These are phyloP conservation scores for Cornus suecica DNA, from an alignment of 148 eudicot genomes.

Conservation along the genomic window DNA sequence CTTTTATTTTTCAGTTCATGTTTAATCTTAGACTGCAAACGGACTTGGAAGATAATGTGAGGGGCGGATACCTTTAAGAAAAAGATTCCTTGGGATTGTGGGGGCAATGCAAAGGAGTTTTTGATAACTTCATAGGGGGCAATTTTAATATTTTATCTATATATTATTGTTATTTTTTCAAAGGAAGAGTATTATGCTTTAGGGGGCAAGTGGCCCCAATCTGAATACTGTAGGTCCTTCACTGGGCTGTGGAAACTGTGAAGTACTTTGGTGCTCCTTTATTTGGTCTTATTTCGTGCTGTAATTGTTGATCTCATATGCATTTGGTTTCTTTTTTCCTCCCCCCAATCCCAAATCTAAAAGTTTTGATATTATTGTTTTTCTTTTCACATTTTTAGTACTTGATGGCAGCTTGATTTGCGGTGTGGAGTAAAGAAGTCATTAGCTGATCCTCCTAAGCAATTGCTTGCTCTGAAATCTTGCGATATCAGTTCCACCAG, in stretches of 20 bases:
- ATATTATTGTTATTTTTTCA: too few relatives aligned
- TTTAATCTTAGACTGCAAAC: too few relatives aligned
- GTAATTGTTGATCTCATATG: slow-evolving; percentile 2
- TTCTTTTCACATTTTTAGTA: slow-evolving; percentile 32
- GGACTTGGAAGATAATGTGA: too few relatives aligned
- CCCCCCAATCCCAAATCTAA: not conserved
- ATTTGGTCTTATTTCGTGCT: not conserved
- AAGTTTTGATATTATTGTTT: slow-evolving; percentile 6
- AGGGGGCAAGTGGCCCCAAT: too few relatives aligned
- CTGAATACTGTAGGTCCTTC: too few relatives aligned
- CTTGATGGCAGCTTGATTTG: slow-evolving; percentile 82
- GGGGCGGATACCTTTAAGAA: too few relatives aligned
- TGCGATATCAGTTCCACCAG: slow-evolving; percentile 80
- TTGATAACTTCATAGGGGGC: too few relatives aligned
- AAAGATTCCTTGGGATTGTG: too few relatives aligned
- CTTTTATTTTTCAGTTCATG: too few relatives aligned
- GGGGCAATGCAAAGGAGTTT: too few relatives aligned
- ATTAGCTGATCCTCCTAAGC: slow-evolving; percentile 86
- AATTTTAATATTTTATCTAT: too few relatives aligned
- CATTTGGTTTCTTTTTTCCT: not conserved
- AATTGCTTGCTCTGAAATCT: slow-evolving; percentile 67
- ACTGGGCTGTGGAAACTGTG: not conserved
- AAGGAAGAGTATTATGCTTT: too few relatives aligned
- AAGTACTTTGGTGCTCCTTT: not conserved
- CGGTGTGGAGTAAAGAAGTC: slow-evolving; percentile 85